Evolutionary conservation across 2,329 filamentous ascomycete genomes (phyloP), one percentile per base, ranked within the genome.

Genomic region (Hypomyces rosellus): DNA sequence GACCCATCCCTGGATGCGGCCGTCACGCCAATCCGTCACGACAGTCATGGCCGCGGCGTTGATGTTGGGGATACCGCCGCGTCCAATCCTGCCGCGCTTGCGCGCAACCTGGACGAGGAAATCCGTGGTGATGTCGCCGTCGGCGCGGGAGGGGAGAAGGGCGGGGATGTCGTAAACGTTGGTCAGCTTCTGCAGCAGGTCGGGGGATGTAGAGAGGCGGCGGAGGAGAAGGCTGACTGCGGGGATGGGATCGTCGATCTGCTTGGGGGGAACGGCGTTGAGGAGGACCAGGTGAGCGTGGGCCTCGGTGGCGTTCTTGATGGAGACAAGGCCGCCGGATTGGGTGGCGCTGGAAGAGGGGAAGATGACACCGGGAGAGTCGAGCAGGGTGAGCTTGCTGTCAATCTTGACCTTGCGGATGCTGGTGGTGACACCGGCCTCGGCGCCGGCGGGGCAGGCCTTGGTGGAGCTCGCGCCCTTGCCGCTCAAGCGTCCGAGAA

Each of bases 11-110:
- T 95, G 89, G 61, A 99, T 95, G 47, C 93, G 82, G 22, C 91
- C 92, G 66, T 97, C 92, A 59, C 93, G 82, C 89, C 93, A 95
- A 73, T 99, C 93, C n/a, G 84, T 93, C 51, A 99, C 83, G 50
- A 99, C 91, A 1, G 89, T 86, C 79, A 93, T 92, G 55, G 92
- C 93, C 7, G 93, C 92, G 48, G 87, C 84, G 58, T 83, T 77
- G 52, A 97, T 69, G 69, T 97, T 99, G 40, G 93, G 93, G 14
- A 97, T 79, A 55, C 93, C 93, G 16, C 92, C 91, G 59, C 87
- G 86, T 46, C 92, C 89, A 14, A 99, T 76, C 51, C 93, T 78
- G 48, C 93, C 93, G 54, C 93, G 81, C 75, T 96, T 96, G 62
- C 93, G 82, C 5, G 93, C 93, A 12, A 99, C 92, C 67, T 99